phyloP scores from a whole-genome alignment of 2,329 filamentous ascomycete species.

The Alternaria angustiovoidea region DNA sequence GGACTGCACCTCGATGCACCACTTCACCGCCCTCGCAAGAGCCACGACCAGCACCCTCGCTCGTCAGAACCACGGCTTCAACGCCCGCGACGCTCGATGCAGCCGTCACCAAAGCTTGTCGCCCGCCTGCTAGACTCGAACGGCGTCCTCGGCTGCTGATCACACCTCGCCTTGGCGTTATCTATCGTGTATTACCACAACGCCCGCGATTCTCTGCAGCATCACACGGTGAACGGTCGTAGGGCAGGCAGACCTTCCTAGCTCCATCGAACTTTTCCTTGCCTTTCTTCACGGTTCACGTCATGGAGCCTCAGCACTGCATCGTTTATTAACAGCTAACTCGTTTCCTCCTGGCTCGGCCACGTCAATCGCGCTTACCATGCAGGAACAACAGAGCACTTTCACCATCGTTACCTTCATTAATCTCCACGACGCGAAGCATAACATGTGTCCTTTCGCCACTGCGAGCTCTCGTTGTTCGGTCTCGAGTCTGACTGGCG shows the following conservation, averaged over 20 bases:
- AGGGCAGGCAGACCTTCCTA: slow-evolving; percentile 27
- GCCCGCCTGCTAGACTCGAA: background rate
- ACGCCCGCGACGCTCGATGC: slow-evolving; percentile 1
- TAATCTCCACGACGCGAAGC: slow-evolving; percentile 35
- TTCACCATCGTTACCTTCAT: slow-evolving; percentile 36
- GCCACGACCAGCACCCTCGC: slow-evolving; percentile 2
- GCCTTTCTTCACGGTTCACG: slow-evolving; percentile 20
- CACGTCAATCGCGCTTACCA: slow-evolving; percentile 46
- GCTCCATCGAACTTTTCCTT: slow-evolving; percentile 20
- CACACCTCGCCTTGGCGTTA: slow-evolving; percentile 11
- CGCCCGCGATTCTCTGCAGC: background rate
- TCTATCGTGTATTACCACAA: slow-evolving; percentile 6
- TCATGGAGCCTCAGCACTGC: slow-evolving; percentile 25
- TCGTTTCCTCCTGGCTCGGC: slow-evolving; percentile 32
- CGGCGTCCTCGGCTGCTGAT: slow-evolving; percentile 12
- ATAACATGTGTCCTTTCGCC: slow-evolving; percentile 40
- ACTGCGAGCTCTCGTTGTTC: slow-evolving; percentile 24
- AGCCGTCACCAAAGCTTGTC: background rate
- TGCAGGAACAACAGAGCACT: slow-evolving; percentile 49
- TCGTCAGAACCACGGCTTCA: background rate
- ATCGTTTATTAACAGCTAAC: slow-evolving; percentile 21
- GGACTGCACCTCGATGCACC: background rate
- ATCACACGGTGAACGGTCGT: slow-evolving; percentile 26
- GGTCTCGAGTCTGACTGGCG: slow-evolving; percentile 32
- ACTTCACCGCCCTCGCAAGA: slow-evolving; percentile 13